Conservation (phyloP, 805 yeast genomes). For the Wickerhamomyces queroliae region DNA sequence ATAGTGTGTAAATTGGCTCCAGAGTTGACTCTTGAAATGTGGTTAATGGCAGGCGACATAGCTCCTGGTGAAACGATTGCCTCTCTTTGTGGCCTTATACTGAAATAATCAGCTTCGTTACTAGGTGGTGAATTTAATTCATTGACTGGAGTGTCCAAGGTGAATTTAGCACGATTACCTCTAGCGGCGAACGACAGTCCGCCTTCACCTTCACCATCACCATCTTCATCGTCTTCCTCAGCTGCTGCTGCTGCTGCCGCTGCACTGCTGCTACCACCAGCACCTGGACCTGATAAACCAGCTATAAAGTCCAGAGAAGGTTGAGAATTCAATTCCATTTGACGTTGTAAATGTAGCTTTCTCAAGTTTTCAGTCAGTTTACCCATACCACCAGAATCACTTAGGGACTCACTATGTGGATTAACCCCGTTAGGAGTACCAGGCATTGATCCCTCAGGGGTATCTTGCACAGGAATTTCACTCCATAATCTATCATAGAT, state of each 20-base stretch:
- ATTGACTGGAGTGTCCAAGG: conserved; percentile 13
- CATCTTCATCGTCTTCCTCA: conserved; percentile 12
- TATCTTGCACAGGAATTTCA: conserved; percentile 37
- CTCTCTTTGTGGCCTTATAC: conserved; percentile 11
- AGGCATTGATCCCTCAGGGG: conserved; percentile 24
- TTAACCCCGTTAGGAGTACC: conserved; percentile 16
- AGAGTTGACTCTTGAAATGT: conserved; percentile 57
- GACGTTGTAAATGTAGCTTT: conserved; percentile 43
- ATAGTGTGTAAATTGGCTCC: conserved; percentile 25
- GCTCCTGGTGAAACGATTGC: conserved; percentile 33
- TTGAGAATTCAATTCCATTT: conserved; percentile 28
- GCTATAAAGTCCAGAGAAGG: conserved; percentile 19
- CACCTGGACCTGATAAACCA: not conserved
- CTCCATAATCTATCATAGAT: conserved; percentile 77
- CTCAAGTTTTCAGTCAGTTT: conserved; percentile 46
- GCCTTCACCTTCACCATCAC: conserved; percentile 17
- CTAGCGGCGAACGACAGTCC: conserved; percentile 13
- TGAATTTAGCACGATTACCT: conserved; percentile 1
- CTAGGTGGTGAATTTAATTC: conserved; percentile 18
- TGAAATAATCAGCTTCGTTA: conserved; percentile 31
- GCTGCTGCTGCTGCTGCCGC: not conserved
- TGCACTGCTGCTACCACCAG: not conserved
- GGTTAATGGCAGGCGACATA: conserved; percentile 47
- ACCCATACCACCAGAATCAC: conserved; percentile 23
- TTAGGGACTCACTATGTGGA: conserved; percentile 16